Base-by-base conservation (phyloP, 2,329 filamentous ascomycete species). In the Alternaria metachromatica region DNA sequence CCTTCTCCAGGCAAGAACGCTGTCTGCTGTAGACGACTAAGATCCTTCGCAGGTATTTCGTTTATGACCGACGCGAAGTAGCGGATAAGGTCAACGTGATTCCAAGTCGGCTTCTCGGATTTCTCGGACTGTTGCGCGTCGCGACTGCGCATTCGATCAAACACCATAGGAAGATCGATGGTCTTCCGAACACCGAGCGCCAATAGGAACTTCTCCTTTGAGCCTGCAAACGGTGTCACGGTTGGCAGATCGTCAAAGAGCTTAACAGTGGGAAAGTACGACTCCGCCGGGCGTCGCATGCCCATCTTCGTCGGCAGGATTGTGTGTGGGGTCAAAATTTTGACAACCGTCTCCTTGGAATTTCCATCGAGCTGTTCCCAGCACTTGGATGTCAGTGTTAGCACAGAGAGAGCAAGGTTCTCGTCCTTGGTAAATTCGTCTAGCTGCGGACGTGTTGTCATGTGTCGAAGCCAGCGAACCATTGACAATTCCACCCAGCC, bases 231-330 rank as follows among this genome's bases (percentile, higher is more conserved):
- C 46, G 94, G 89, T 12, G 90, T 88, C 2, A 98, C 89, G 12
- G 91, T 90, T 0, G 96, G 94, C 15, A 99, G 84, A 76, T 99
- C 96, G 65, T 97, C 94, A 74, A 99, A 99, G 0, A 99, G 84
- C 77, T 93, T 96, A 41, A 99, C 96, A n/a, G 89, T 91, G 2
- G 92, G 89, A 75, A 99, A 97, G 79, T 97, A 99, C 0, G 96
- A 90, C 68, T 98, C 94, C 4, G 84, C 82, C 5, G 96, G 96
- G 70, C 88, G 92, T 71, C 85, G 91, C 94, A 99, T 96, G 8
- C 96, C 96, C 68, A 90, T 81, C 76, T 93, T 97, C 0, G 96
- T 98, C 0, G 96, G 96, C 75, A 99, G 92, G 26, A 97, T 87
- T 0, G 93, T 87, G 54, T 91, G 85, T 3, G 86, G 82, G 57